These are phyloP conservation scores for Globisporangium spiculum DNA, from an alignment of 352 stramenopile species.

Conservation along the genomic window DNA sequence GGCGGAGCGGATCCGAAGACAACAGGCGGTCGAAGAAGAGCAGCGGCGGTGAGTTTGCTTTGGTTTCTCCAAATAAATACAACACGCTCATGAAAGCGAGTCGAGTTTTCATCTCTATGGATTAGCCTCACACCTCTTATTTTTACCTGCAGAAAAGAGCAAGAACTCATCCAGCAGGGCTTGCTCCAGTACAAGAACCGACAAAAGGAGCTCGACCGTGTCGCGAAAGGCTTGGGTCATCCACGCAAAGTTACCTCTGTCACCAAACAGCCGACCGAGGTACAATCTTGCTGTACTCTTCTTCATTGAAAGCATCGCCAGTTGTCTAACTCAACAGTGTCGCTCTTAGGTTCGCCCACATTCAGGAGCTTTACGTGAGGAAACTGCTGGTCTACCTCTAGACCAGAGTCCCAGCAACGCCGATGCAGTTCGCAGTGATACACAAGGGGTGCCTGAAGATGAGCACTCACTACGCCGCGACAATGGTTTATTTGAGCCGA, in stretches of 20 bases:
- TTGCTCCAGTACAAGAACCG: slow-evolving; percentile 55
- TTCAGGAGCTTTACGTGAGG: background rate
- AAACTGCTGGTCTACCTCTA: background rate
- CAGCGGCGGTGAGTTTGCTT: slow-evolving; percentile 37
- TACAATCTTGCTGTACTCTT: background rate
- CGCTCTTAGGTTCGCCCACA: background rate
- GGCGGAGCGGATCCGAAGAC: slow-evolving; percentile 36
- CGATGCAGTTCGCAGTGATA: background rate
- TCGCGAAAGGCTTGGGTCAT: slow-evolving; percentile 43
- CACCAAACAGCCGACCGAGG: background rate
- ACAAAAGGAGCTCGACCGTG: slow-evolving; percentile 55
- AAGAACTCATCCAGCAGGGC: slow-evolving; percentile 48
- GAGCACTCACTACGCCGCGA: background rate
- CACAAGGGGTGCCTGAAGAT: background rate
- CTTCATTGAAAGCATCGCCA: background rate
- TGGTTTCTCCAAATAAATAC: background rate
- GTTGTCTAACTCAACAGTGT: background rate
- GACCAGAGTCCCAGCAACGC: background rate
- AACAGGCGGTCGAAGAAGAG: slow-evolving; percentile 36
- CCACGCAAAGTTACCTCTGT: background rate
- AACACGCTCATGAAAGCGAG: background rate
- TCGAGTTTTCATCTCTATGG: background rate
- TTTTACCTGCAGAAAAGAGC: slow-evolving; percentile 32
- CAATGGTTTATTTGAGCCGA: background rate
- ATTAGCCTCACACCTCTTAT: too few relatives aligned